A percentile compares a stretch with the other conserved stretches of the same genome.
Evolutionary conservation across 805 yeast species (phyloP).

Genomic region (Yarrowia sp.): DNA sequence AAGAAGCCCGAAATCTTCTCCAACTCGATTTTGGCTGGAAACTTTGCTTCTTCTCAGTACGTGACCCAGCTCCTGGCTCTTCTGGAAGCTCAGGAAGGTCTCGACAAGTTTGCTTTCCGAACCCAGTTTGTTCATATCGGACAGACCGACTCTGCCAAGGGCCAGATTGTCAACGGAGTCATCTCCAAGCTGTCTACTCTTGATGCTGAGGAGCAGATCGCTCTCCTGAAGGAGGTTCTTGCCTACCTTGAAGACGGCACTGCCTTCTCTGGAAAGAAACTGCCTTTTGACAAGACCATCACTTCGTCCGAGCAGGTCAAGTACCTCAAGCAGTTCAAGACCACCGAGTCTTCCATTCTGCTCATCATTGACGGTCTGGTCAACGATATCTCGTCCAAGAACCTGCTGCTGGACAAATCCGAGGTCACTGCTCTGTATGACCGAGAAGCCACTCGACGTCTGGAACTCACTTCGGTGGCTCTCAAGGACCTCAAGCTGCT

Average conservation of each 20-base stretch:
- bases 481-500: not conserved
- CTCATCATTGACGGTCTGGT: conserved; percentile 11
- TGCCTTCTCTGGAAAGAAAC: not conserved
- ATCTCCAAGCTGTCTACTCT: not conserved
- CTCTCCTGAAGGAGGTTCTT: not conserved
- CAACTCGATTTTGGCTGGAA: conserved; percentile 17
- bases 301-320: conserved; percentile 1
- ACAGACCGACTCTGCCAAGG: conserved; percentile 3
- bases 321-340: conserved; percentile 5
- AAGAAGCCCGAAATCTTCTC: not conserved
- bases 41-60: conserved; percentile 11
- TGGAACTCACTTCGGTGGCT: not conserved
- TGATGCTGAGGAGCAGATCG: not conserved
- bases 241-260: not conserved
- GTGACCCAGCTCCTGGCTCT: not conserved
- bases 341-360: not conserved
- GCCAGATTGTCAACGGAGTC: conserved; percentile 1
- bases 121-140: conserved; percentile 5
- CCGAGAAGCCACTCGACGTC: conserved; percentile 14
- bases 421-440: not conserved
- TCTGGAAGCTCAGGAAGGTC: not conserved
- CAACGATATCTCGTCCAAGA: not conserved
- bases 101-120: conserved; percentile 2
- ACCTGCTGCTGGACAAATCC: not conserved
- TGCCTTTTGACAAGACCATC: conserved; percentile 4